These are phyloP conservation scores for Ophiostoma fasciatum DNA, from an alignment of 2,329 filamentous ascomycete genomes.

Conservation along the genomic window DNA sequence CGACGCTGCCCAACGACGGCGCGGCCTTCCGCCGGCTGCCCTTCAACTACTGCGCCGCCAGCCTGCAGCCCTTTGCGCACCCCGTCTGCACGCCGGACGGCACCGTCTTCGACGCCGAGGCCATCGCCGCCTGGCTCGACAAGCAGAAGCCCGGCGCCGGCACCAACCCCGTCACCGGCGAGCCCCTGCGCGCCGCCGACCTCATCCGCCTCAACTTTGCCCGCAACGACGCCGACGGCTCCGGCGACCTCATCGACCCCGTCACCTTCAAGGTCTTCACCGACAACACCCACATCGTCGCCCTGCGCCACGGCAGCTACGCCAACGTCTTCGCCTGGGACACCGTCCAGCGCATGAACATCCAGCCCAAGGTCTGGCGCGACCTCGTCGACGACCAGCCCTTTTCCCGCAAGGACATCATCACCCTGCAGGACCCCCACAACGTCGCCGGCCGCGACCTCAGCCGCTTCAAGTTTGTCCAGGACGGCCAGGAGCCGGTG, in stretches of 20 bases:
- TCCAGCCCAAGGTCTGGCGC: conserved; percentile 92
- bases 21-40: conserved; percentile 68
- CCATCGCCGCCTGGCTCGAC: conserved; percentile 86
- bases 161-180: conserved; percentile 80
- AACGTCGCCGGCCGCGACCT: conserved; percentile 72
- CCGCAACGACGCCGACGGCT: conserved; percentile 66
- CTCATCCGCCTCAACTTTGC: conserved; percentile 84
- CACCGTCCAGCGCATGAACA: conserved; percentile 85
- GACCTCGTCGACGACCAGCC: conserved; percentile 79
- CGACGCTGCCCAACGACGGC: conserved; percentile 7
- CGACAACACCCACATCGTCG: conserved; percentile 94
- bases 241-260: conserved; percentile 80
- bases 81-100: conserved; percentile 82
- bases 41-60: conserved; percentile 96
- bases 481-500: conserved; percentile 56
- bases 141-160: conserved; percentile 60
- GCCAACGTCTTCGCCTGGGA: conserved; percentile 97
- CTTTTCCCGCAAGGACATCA: conserved; percentile 82
- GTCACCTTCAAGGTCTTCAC: conserved; percentile 97
- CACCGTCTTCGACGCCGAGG: conserved; percentile 87
- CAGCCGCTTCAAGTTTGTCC: conserved; percentile 75
- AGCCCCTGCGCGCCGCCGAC: conserved; percentile 63
- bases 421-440: conserved; percentile 90
- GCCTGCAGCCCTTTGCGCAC: conserved; percentile 86
- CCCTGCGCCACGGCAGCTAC: conserved; percentile 61